A percentile compares a stretch with the other conserved stretches of the same genome.
These are phyloP conservation scores for Aspergillus tamarii DNA, from an alignment of 2,329 filamentous ascomycete genomes.

Conservation along the genomic window DNA sequence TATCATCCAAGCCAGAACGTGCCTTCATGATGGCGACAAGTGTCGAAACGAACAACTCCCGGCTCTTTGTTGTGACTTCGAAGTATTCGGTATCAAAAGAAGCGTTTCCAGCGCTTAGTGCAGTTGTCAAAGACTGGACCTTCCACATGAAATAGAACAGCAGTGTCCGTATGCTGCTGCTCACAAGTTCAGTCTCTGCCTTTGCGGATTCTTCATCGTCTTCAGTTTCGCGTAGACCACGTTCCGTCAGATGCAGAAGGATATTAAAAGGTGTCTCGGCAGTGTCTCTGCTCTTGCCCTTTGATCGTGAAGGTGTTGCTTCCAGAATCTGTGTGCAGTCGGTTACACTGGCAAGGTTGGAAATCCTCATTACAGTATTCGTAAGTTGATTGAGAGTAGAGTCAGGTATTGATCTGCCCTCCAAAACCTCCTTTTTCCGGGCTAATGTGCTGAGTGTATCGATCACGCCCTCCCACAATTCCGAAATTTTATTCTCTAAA, in stretches of 20 bases:
- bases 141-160: constrained; percentile 98
- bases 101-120: constrained; percentile 58
- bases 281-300: constrained; percentile 43
- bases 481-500: constrained; percentile 76
- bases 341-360: constrained; percentile 77
- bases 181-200: constrained; percentile 77
- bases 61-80: constrained; percentile 66
- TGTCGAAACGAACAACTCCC: constrained; percentile 55
- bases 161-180: constrained; percentile 73
- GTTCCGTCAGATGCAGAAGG: constrained; percentile 71
- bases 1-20: constrained; percentile 67
- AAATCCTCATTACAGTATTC: constrained; percentile 75
- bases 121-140: constrained; percentile 61
- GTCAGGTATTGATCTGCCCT: constrained; percentile 68
- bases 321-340: constrained; percentile 79
- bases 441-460: constrained; percentile 73
- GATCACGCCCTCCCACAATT: constrained; percentile 83
- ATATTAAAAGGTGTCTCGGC: constrained; percentile 61
- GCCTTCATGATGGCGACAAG: constrained; percentile 54
- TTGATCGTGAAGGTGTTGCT: constrained; percentile 43
- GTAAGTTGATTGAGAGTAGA: constrained; percentile 70
- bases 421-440: constrained; percentile 70
- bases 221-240: constrained; percentile 67
- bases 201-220: constrained; percentile 72
- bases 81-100: constrained; percentile 66